These are phyloP conservation scores for Besnoitia besnoiti DNA, from an alignment of 169 alveolate species.

Conservation along the genomic window DNA sequence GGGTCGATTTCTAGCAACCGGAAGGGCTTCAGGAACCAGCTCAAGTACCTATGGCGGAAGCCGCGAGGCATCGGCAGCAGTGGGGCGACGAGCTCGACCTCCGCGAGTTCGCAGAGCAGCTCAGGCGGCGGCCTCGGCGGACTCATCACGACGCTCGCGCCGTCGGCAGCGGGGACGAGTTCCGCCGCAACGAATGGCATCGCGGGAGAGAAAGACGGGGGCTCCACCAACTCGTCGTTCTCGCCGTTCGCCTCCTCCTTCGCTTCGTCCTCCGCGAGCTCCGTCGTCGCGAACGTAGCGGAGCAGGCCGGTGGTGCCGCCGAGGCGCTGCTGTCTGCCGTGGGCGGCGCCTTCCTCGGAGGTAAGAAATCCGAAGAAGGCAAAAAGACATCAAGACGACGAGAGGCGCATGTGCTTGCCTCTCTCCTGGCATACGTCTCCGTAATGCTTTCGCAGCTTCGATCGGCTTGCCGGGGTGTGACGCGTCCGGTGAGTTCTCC, in stretches of 20 bases:
- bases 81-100: neutral
- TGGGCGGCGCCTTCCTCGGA: conserved; percentile 62
- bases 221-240: neutral
- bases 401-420: no score
- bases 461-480: no score
- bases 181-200: neutral
- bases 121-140: neutral
- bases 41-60: conserved; percentile 60
- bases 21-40: conserved; percentile 55
- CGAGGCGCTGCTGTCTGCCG: conserved; percentile 59
- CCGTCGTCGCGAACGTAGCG: conserved; percentile 46
- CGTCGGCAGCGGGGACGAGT: neutral
- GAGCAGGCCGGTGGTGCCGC: conserved; percentile 64
- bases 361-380: neutral
- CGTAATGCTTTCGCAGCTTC: no score
- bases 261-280: neutral
- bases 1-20: conserved; percentile 43
- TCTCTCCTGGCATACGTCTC: no score
- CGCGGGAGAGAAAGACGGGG: neutral
- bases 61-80: conserved; percentile 37
- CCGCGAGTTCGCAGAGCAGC: neutral
- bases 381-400: neutral
- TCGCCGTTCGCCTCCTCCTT: neutral
- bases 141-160: neutral
- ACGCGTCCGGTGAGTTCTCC: no score